Evolutionary conservation across 2,329 filamentous ascomycete genomes (phyloP), one percentile per base, ranked within the genome.

Genomic region (Fusarium mangiferae): DNA sequence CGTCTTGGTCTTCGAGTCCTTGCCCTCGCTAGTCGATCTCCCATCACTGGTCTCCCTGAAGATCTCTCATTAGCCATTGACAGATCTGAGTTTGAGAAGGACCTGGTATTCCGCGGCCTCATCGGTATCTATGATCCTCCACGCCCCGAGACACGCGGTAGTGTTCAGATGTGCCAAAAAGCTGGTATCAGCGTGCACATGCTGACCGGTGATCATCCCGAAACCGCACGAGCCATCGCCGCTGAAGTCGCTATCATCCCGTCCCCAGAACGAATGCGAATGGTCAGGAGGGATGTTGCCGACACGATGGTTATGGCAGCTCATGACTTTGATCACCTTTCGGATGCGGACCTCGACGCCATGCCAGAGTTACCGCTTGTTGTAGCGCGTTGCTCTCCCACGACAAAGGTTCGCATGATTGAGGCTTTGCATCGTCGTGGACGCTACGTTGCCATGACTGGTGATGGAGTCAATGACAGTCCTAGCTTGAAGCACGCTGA

Each of bases 371-470:
- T 93, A 5, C 91, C 91, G 3, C 83, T 93, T 6, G 91, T 93
- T 5, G 89, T 93, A 45, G 91, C 91, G 35, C 87, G 92, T n/a
- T 93, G 91, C 77, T 90, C 91, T 3, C 92, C 92, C 0, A 87
- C 88, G 33, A 93, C 92, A 7, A 94, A 94, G 78, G 91, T 93
- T 15, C 88, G 91, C 48, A 93, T 94, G 91, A 92, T 94, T 64
- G 90, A 92, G 66, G 91, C 91, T n/a, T 85, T 93, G 24, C 91
- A 93, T 77, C 86, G 91, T 26, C 87, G 90, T 48, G 85, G 86
- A 38, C 83, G 84, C 22, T 93, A 90, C 77, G 89, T 88, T 42
- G 90, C 90, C 55, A 93, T 93, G 90, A 93, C 90, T 35, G 91
- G 91, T 56, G 91, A 93, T 74, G 91, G 91, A 54, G 91, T 93